Conservation (phyloP, 495 filamentous ascomycete genomes). For the Xylaria nigripes region DNA sequence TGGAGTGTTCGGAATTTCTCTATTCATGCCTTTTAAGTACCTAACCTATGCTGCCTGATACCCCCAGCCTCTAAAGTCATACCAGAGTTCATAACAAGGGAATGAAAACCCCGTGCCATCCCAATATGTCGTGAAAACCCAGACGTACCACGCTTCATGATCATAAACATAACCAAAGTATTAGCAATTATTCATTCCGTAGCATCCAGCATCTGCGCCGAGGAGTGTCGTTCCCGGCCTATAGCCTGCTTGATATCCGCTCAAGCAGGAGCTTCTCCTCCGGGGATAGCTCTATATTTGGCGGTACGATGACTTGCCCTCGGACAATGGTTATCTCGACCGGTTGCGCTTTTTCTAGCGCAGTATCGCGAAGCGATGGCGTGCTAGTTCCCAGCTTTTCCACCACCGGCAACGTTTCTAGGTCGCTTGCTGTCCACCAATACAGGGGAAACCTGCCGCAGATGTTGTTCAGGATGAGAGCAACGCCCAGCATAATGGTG, state of each 20-base stretch:
- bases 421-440: constrained; percentile 58
- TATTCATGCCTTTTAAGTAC: no score
- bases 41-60: no score
- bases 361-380: constrained; percentile 12
- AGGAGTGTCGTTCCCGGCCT: background rate
- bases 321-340: constrained; percentile 24
- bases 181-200: no score
- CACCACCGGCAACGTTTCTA: constrained; percentile 18
- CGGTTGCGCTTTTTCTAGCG: constrained; percentile 8
- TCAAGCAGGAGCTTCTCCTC: constrained; percentile 38
- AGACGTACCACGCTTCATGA: no score
- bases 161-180: no score
- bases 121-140: no score
- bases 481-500: constrained; percentile 55
- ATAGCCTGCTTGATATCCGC: constrained; percentile 19
- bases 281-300: constrained; percentile 27
- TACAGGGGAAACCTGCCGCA: constrained; percentile 68
- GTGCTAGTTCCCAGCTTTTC: background rate
- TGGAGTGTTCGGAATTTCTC: no score
- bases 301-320: constrained; percentile 27
- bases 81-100: no score
- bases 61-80: no score
- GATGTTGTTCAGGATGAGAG: constrained; percentile 67
- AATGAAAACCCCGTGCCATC: no score
- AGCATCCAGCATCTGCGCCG: no score